Evolutionary conservation across 495 filamentous ascomycete genomes (phyloP).

Genomic region (Symbiotaphrina buchneri): DNA sequence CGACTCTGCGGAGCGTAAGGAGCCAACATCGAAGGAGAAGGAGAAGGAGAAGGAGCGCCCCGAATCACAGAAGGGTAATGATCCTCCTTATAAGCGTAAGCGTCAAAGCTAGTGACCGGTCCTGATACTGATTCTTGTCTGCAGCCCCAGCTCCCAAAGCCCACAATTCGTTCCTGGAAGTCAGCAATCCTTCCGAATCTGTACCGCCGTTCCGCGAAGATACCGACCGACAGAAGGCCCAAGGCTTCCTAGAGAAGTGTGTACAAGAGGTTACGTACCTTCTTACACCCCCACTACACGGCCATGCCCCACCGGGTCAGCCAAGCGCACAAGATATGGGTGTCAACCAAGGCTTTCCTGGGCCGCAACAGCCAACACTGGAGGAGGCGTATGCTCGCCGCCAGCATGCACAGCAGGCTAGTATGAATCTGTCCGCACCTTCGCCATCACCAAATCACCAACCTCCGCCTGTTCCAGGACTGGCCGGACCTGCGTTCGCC

Average conservation of each 20-base stretch:
- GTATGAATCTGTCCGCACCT: slow-evolving; percentile 9
- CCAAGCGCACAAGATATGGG: slow-evolving; percentile 7
- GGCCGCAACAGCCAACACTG: slow-evolving; percentile 10
- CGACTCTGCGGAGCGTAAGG: slow-evolving; percentile 12
- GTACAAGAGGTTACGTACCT: slow-evolving; percentile 22
- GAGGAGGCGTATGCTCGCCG: slow-evolving; percentile 18
- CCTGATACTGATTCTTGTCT: slow-evolving; percentile 5
- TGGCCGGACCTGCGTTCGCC: slow-evolving; percentile 11
- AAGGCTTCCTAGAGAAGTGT: slow-evolving; percentile 17
- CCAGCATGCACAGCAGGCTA: slow-evolving; percentile 11
- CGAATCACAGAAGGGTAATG: background rate
- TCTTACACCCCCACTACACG: slow-evolving; percentile 19
- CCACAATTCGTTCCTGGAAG: slow-evolving; percentile 20
- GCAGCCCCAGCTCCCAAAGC: slow-evolving; percentile 8
- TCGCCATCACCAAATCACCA: slow-evolving; percentile 32
- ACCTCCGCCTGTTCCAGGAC: slow-evolving; percentile 19
- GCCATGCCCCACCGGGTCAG: slow-evolving; percentile 14
- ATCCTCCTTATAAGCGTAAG: slow-evolving; percentile 8
- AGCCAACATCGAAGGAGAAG: background rate
- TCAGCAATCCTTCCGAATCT: slow-evolving; percentile 7
- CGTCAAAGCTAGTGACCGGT: slow-evolving; percentile 1
- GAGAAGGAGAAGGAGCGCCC: slow-evolving; percentile 7
- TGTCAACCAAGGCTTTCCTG: slow-evolving; percentile 8
- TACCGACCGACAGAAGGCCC: slow-evolving; percentile 15
- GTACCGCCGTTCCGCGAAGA: slow-evolving; percentile 14